phyloP scores from a whole-genome alignment of 345 rosid genomes.

The Eucalyptus marginata region DNA sequence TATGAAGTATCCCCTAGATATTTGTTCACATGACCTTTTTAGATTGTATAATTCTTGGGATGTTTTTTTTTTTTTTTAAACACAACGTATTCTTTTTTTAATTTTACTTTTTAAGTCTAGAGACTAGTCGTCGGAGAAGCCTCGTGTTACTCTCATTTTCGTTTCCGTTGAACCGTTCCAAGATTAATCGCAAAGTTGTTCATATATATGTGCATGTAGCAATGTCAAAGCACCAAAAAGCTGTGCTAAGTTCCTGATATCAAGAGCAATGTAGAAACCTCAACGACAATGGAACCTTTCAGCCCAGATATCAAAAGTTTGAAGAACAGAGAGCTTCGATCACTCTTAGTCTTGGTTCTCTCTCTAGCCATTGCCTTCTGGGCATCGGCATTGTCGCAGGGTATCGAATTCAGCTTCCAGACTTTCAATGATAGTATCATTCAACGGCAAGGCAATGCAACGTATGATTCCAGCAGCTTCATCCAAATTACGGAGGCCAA shows the following conservation, averaged over 20 bases:
- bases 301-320: not conserved
- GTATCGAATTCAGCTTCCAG: not conserved
- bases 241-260: not conserved
- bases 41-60: not conserved
- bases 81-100: not conserved
- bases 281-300: not conserved
- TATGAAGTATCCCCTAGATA: too few species aligned
- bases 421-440: not conserved
- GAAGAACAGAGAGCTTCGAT: not conserved
- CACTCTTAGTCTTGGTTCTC: not conserved
- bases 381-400: not conserved
- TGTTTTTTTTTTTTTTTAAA: too few species aligned
- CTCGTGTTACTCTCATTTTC: not conserved
- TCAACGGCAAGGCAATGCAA: not conserved
- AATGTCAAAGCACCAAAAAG: not conserved
- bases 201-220: not conserved
- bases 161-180: not conserved
- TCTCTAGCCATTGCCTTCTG: not conserved
- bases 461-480: too few species aligned
- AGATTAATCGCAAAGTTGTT: not conserved
- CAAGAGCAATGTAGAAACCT: not conserved
- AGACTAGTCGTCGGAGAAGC: not conserved
- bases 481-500: not conserved
- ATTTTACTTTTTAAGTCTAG: not conserved
- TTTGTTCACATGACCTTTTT: too few species aligned